Evolutionary conservation across 345 rosid species (phyloP).

Genomic region (Pseudoturritis turrita): DNA sequence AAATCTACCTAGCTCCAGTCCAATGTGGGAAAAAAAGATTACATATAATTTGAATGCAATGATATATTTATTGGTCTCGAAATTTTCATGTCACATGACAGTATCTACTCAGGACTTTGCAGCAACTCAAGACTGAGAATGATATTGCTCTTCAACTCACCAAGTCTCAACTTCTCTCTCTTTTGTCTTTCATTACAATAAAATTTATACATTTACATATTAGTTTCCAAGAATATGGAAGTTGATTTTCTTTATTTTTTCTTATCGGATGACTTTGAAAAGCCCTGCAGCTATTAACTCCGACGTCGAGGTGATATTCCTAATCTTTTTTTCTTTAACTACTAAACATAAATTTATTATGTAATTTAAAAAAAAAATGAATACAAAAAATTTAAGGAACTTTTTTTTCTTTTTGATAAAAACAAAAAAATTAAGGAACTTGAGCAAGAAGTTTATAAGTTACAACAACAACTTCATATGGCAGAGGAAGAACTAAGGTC

Average conservation of each 20-base stretch:
- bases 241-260: background rate
- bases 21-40: background rate
- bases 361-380: background rate
- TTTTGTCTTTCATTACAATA: background rate
- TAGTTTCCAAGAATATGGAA: background rate
- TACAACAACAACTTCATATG: constrained; percentile 66
- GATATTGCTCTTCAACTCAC: constrained; percentile 63
- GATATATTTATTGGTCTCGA: background rate
- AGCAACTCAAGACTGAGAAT: constrained; percentile 57
- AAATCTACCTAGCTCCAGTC: background rate
- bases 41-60: background rate
- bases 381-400: constrained; percentile 37
- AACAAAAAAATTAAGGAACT: constrained; percentile 39
- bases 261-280: background rate
- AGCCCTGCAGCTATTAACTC: constrained; percentile 58
- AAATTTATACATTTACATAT: background rate
- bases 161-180: constrained; percentile 36
- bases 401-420: constrained; percentile 12
- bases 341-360: too few relatives aligned
- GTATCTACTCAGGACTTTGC: constrained; percentile 55
- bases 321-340: background rate
- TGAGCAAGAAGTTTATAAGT: constrained; percentile 50
- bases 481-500: constrained; percentile 67
- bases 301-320: constrained; percentile 49
- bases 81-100: constrained; percentile 22